Evolutionary conservation across 1,284 basidiomycete species (phyloP), one percentile per base, ranked within the genome.

Genomic region (Singerocomus inundabilis): DNA sequence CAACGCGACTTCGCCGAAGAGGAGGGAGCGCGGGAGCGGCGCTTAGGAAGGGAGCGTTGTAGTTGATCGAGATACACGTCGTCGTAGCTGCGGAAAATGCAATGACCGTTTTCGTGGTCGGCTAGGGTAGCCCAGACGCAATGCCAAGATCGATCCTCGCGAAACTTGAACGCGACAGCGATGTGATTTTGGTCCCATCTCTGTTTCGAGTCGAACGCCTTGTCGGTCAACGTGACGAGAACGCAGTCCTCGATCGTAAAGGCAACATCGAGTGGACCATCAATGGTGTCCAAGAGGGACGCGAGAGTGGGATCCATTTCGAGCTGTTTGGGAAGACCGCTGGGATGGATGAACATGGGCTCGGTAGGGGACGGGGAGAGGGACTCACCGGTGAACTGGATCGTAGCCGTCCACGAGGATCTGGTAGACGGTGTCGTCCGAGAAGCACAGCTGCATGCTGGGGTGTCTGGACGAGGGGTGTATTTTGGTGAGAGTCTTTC

Each of bases 351-450:
- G 6, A 48, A 43, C n/a, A 51, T 18, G 39, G 40, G 12, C 5
- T 10, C 7, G 29, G 25, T 35, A 16, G 34, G 16, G 31, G n/a
- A 9, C n/a, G n/a, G n/a, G n/a, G n/a, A n/a, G n/a, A n/a, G n/a
- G n/a, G 28, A 50, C 68, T 51, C 46, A 66, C 64, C 68, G 75
- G 57, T 78, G 72, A 13, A 68, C 55, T 2, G 83, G 81, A 52
- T 80, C 70, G 63, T 85, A 84, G 5, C 81, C 81, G 48, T 84
- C 82, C 34, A 85, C 77, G 15, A 76, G 75, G 42, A 85, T 69
- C 63, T 83, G 80, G 59, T 74, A 80, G n/a, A 70, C 58, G 7
- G 75, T 76, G 12, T 73, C 63, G 59, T 85, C 83, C 34, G 74
- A 58, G 57, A 82, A 82, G 58, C 75, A 68, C 31, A 85, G 72